Evolutionary conservation across 176 grass and related monocot species (phyloP), one percentile per base, ranked within the genome.

Genomic region (Cocos nucifera): DNA sequence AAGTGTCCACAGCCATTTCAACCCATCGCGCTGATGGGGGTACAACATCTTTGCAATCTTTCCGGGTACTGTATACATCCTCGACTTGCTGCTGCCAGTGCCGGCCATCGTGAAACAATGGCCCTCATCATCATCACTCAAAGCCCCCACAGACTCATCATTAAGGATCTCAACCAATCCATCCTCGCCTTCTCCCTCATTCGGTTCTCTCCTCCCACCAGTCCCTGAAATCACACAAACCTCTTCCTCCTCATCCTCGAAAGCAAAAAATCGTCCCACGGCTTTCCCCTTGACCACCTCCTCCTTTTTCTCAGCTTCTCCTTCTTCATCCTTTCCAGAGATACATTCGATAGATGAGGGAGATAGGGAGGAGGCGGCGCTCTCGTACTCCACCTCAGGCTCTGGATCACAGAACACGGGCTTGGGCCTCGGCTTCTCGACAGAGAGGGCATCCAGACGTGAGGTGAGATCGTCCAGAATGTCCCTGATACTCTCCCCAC

Each of bases 401-500:
- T 65, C 48, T 8, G 61, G 19, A 22, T 58, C 51, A 3, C 54
- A 30, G 3, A 25, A 9, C 53, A 24, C 69, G 4, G 65, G 27
- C 50, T 58, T 62, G 19, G 39, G 8, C 22, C 61, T 82, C 58
- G 72, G 60, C 65, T 70, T 83, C 26, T 77, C 58, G 20, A 97
- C 73, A 19, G 84, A 91, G 2, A 97, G 84, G 20, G 74, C 75
- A 26, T 78, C 92, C 15, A 97, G 65, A 20, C 78, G 72, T 52
- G 74, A 25, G 68, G 76, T 70, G 69, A 97, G 88, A 23, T 97
- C 92, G 28, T 97, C 87, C 3, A 97, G 61, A 57, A 97, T 97
- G 66, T 88, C 73, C 26, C 69, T 51, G 66, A 97, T 91, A 78
- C 65, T 90, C 39, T 85, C 80, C 19, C 15, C 62, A 39, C 17